phyloP scores from a whole-genome alignment of 1,284 basidiomycete genomes.

The Pterulicium gracile region DNA sequence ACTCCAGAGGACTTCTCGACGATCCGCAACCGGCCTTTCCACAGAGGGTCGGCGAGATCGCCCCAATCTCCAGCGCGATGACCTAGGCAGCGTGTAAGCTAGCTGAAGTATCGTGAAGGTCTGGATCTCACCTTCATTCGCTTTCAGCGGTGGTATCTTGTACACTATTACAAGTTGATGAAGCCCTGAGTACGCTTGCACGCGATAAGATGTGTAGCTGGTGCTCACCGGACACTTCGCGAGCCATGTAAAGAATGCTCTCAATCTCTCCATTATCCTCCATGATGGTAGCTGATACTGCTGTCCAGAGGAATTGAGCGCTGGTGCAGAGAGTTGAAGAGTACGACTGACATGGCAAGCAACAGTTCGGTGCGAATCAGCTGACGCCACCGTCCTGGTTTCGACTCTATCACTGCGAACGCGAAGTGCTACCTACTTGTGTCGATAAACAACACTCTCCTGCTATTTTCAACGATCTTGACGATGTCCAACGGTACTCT shows the following conservation, averaged over 20 bases:
- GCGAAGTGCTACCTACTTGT: too few relatives aligned
- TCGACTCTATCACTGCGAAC: too few relatives aligned
- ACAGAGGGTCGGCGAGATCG: constrained; percentile 69
- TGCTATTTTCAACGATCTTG: too few relatives aligned
- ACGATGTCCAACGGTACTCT: background rate
- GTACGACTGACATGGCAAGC: too few relatives aligned
- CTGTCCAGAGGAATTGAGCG: background rate
- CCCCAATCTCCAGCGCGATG: constrained; percentile 83
- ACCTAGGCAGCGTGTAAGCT: constrained; percentile 17
- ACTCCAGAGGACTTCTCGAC: constrained; percentile 60
- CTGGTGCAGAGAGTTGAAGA: background rate
- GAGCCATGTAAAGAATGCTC: constrained; percentile 74
- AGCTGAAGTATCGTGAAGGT: background rate
- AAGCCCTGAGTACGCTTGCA: background rate
- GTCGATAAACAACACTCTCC: too few relatives aligned
- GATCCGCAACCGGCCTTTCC: constrained; percentile 85
- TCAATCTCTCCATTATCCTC: constrained; percentile 72
- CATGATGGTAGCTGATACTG: constrained; percentile 30
- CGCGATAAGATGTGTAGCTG: constrained; percentile 9
- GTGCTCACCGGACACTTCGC: constrained; percentile 82
- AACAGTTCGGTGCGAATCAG: too few relatives aligned
- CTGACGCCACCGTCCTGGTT: too few relatives aligned
- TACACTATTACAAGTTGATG: constrained; percentile 37
- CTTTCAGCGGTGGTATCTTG: constrained; percentile 75
- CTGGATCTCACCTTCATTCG: constrained; percentile 51